These are phyloP conservation scores for Tillandsia fasciculata DNA, from an alignment of 176 grass and related monocot species.

Conservation along the genomic window DNA sequence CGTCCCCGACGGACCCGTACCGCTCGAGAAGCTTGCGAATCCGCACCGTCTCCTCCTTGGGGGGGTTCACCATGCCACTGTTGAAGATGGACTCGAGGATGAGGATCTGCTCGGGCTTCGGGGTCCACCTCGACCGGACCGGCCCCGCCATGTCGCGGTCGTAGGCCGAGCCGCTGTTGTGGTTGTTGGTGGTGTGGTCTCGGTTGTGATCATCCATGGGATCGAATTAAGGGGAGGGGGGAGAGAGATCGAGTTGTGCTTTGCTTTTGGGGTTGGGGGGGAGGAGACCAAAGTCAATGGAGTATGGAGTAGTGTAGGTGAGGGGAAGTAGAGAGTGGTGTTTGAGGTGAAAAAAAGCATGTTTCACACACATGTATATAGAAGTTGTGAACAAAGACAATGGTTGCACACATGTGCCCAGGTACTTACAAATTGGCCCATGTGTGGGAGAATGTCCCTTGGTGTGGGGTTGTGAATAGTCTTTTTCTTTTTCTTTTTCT, in stretches of 20 bases:
- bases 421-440: neutral
- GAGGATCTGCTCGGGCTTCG: constrained; percentile 91
- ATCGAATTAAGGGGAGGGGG: neutral
- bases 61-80: constrained; percentile 92
- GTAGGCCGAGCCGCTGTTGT: neutral
- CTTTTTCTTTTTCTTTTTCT: no score
- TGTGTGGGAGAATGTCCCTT: constrained; percentile 11
- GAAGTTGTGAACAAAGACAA: no score
- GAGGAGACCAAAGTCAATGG: constrained; percentile 3
- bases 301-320: neutral
- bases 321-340: neutral
- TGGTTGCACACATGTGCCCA: neutral
- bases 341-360: neutral
- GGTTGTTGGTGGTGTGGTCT: neutral
- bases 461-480: neutral
- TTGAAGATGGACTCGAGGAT: constrained; percentile 99
- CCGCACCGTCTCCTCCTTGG: constrained; percentile 80
- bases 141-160: constrained; percentile 32
- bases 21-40: constrained; percentile 91
- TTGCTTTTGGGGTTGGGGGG: neutral
- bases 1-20: constrained; percentile 81
- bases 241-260: neutral
- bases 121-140: constrained; percentile 79
- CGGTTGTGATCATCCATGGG: neutral
- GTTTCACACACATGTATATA: neutral